phyloP scores from a whole-genome alignment of 768 basidiomycete genomes.

The Termitomyces sp. region DNA sequence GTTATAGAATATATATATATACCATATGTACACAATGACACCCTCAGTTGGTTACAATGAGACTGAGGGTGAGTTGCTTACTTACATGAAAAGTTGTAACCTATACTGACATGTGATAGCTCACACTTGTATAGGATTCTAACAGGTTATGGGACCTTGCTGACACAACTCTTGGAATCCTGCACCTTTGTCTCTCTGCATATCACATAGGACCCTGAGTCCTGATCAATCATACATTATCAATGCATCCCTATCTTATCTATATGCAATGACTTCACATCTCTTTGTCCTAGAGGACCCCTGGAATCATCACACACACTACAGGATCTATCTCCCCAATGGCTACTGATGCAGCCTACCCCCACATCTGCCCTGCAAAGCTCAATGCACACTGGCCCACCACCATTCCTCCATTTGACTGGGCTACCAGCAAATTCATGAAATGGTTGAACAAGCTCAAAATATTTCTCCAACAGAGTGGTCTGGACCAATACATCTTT shows the following conservation, averaged over 20 bases:
- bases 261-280: too few species aligned
- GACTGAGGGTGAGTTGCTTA: too few species aligned
- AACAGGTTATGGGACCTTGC: not conserved
- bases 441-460: not conserved
- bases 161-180: not conserved
- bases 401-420: not conserved
- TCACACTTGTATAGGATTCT: not conserved
- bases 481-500: not conserved
- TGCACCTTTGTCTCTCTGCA: not conserved
- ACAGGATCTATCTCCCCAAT: not conserved
- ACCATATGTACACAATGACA: too few species aligned
- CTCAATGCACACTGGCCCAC: not conserved
- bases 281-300: not conserved
- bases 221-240: too few species aligned
- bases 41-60: too few species aligned
- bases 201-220: not conserved
- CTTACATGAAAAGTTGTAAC: too few species aligned
- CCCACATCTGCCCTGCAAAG: not conserved
- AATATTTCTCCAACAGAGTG: not conserved
- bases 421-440: not conserved
- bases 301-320: not conserved
- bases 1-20: too few species aligned
- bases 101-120: too few species aligned
- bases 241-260: too few species aligned
- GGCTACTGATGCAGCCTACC: not conserved